Evolutionary conservation across 495 filamentous ascomycete species (phyloP), one percentile per base, ranked within the genome.

Genomic region (Aspergillus coremiiformis): DNA sequence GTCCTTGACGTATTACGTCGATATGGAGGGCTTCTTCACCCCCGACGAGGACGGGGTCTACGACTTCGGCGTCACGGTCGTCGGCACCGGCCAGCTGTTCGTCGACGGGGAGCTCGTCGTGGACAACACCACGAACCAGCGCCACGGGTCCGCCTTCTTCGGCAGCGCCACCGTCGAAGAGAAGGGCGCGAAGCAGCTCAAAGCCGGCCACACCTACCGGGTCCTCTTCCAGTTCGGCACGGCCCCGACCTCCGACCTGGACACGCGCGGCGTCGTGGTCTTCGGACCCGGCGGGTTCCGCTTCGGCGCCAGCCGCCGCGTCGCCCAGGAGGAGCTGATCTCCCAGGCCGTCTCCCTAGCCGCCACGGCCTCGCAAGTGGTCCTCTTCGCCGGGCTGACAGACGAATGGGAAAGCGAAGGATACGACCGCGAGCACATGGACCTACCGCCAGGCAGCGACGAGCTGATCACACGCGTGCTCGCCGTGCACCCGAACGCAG

Each of bases 371-470:
- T 86, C 92, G 47, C 83, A 90, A 24, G 90, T 87, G 6, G 76
- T 94, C 44, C 74, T 94, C 9, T 81, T 89, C 57, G 86, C 88
- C 19, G 90, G 90, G 3, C 74, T 94, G 12, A 87, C 88, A 59
- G 79, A 77, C 39, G 90, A 95, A 62, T 94, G 89, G 89, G 89
- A 94, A 63, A 88, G 85, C 15, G 90, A 94, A 62, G 90, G 90
- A 20, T 84, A 89, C 54, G 89, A 94, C 65, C 79, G 88, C n/a
- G 77, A 84, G 49, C 81, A 81, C 47, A 91, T 93, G 87, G 84
- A 89, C 56, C 76, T 94, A 9, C 89, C 89, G 5, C 84, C 84
- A 1, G 83, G 80, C 59, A 87, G 85, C 61, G 87, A 95, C 61
- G 78, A 83, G 23, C 72, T 95, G 22, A 81, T 93, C 58, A 74